These are phyloP conservation scores for Pleurotus pulmonarius DNA, from an alignment of 768 basidiomycete genomes.

Conservation along the genomic window DNA sequence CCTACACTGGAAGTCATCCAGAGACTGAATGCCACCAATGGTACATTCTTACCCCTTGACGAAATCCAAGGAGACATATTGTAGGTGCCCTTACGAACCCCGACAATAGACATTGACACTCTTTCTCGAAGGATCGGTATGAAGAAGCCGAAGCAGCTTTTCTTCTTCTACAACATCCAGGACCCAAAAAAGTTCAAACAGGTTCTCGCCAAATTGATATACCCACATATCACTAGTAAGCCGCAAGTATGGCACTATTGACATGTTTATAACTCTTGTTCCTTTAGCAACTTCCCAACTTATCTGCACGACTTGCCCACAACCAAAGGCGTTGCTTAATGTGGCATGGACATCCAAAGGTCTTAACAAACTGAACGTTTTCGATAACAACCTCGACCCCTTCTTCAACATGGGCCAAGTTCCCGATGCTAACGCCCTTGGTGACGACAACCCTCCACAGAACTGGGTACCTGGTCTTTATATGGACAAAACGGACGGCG, in stretches of 20 bases:
- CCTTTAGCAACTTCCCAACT: slow-evolving; percentile 15
- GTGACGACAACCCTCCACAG: slow-evolving; percentile 10
- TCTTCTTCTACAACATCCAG: slow-evolving; percentile 18
- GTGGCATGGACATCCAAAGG: slow-evolving; percentile 19
- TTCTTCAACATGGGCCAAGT: slow-evolving; percentile 12
- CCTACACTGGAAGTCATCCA: slow-evolving; percentile 5
- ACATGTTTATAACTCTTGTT: slow-evolving; percentile 3
- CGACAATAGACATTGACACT: not conserved
- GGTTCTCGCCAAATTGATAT: slow-evolving; percentile 7
- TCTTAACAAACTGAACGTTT: slow-evolving; percentile 10
- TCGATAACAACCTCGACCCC: slow-evolving; percentile 11
- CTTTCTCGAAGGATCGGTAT: slow-evolving; percentile 14
- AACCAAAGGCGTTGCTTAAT: slow-evolving; percentile 16
- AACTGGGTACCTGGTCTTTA: slow-evolving; percentile 14
- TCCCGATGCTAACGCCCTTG: slow-evolving; percentile 4
- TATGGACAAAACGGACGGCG: slow-evolving; percentile 15
- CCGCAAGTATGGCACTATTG: not conserved
- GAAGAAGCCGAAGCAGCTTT: slow-evolving; percentile 19
- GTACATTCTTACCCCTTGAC: slow-evolving; percentile 11
- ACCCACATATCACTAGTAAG: slow-evolving; percentile 4
- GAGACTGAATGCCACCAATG: slow-evolving; percentile 9
- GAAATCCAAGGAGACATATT: slow-evolving; percentile 20
- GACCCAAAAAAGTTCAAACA: slow-evolving; percentile 15
- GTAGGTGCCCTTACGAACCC: slow-evolving; percentile 1
- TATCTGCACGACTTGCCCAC: slow-evolving; percentile 5